A percentile compares a stretch with the other conserved stretches of the same genome.
Evolutionary conservation across 1,139 yeast genomes (phyloP).

Genomic region (Protomyces macrosporus): DNA sequence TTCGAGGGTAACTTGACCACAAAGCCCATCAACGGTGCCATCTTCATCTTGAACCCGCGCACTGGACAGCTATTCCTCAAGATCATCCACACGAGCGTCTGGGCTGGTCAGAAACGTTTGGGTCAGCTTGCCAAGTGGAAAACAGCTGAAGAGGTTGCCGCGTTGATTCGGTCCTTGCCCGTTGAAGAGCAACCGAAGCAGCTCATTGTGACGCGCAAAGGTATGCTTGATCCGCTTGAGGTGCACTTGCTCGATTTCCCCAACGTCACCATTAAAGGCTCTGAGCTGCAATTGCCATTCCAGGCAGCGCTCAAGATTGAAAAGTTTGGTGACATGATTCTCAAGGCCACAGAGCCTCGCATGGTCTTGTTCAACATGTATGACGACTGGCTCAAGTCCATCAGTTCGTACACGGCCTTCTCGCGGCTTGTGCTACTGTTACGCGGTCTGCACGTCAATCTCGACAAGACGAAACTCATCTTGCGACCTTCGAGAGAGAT

Average conservation of each 20-base stretch:
- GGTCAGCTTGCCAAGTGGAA: conserved; percentile 97
- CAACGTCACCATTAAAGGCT: conserved; percentile 79
- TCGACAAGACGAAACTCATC: conserved; percentile 69
- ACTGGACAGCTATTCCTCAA: conserved; percentile 85
- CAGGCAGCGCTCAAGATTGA: conserved; percentile 79
- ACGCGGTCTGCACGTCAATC: conserved; percentile 72
- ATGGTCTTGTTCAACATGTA: conserved; percentile 86
- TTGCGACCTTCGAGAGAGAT: conserved; percentile 70
- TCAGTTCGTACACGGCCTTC: conserved; percentile 89
- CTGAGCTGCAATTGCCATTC: conserved; percentile 86
- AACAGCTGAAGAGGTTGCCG: conserved; percentile 96
- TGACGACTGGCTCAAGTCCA: conserved; percentile 85
- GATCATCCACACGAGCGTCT: conserved; percentile 86
- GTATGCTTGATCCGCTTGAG: conserved; percentile 89
- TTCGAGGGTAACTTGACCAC: conserved; percentile 90
- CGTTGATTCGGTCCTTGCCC: conserved; percentile 80
- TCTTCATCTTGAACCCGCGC: conserved; percentile 82
- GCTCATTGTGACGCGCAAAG: conserved; percentile 81
- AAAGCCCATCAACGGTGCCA: conserved; percentile 89
- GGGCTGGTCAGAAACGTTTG: conserved; percentile 95
- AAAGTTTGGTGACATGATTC: conserved; percentile 69
- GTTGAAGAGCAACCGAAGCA: conserved; percentile 93
- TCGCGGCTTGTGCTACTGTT: conserved; percentile 75
- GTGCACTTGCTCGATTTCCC: conserved; percentile 98
- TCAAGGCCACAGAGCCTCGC: conserved; percentile 85